Conservation (phyloP, 139 green algal genomes). For the Coelastrella sp. region DNA sequence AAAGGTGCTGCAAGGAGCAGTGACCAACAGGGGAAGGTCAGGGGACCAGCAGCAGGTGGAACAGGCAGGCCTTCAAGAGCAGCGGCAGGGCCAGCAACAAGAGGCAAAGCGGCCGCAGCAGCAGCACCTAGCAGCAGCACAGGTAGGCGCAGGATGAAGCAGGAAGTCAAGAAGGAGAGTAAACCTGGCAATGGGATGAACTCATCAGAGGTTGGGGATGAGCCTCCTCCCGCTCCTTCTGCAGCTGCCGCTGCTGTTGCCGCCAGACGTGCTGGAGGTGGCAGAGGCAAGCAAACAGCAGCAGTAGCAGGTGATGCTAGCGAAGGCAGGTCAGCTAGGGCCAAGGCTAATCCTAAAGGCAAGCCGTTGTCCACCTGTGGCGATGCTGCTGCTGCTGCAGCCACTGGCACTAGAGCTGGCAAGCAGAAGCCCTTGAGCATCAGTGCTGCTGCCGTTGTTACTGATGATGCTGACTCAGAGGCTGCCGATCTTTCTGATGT, state of each 20-base stretch:
- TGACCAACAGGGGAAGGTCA: not conserved
- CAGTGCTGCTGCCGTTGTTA: no score
- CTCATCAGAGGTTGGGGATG: not conserved
- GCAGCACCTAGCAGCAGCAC: not conserved
- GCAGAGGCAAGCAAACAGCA: not conserved
- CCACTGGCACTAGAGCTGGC: not conserved
- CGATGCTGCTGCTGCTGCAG: not conserved
- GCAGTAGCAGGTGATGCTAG: not conserved
- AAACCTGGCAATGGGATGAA: not conserved
- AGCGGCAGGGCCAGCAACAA: conserved; percentile 3
- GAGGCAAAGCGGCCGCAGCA: not conserved
- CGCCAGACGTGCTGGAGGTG: not conserved
- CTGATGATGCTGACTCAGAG: not conserved
- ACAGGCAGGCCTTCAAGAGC: not conserved
- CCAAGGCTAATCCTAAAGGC: no score
- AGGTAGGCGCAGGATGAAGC: not conserved
- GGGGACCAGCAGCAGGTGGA: not conserved
- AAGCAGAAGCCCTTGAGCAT: not conserved
- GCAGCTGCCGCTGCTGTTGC: not conserved
- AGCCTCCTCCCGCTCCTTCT: not conserved
- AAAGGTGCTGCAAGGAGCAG: not conserved
- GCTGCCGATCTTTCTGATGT: not conserved
- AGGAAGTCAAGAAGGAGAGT: not conserved
- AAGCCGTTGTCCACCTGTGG: not conserved
- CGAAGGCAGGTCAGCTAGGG: not conserved